Conservation (phyloP, 2,329 filamentous ascomycete genomes). For the Neonectria coccinea region DNA sequence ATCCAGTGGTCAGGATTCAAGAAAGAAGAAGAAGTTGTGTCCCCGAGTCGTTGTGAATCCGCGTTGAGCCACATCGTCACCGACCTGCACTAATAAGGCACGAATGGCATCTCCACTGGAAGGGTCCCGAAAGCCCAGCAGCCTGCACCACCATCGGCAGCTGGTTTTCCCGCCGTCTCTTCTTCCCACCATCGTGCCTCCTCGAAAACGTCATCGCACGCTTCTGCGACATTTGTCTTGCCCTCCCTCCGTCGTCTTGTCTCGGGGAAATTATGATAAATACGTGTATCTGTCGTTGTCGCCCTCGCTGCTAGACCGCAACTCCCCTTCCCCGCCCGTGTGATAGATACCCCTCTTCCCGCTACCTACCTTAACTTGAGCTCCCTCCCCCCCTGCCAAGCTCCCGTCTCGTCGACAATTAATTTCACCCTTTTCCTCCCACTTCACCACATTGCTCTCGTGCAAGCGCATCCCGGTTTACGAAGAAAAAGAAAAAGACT, state of each 20-base stretch:
- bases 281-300: not conserved
- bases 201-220: constrained; percentile 24
- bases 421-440: constrained; percentile 24
- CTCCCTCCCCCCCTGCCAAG: constrained; percentile 22
- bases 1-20: too few species aligned
- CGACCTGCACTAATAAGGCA: constrained; percentile 4
- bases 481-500: not conserved
- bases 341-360: constrained; percentile 32
- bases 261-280: not conserved
- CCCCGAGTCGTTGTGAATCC: not conserved
- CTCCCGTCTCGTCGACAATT: constrained; percentile 13
- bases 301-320: not conserved
- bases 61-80: constrained; percentile 14
- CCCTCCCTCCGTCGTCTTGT: not conserved
- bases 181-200: not conserved
- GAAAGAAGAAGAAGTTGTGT: not conserved
- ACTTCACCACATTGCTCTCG: constrained; percentile 6
- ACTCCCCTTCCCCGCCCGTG: constrained; percentile 15
- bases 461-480: constrained; percentile 2
- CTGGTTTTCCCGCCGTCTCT: constrained; percentile 8
- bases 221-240: not conserved
- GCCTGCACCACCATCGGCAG: not conserved
- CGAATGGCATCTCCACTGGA: constrained; percentile 15
- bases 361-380: constrained; percentile 28
- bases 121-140: not conserved